Conservation (phyloP, 148 eudicot species). For the Beta vulgaris region DNA sequence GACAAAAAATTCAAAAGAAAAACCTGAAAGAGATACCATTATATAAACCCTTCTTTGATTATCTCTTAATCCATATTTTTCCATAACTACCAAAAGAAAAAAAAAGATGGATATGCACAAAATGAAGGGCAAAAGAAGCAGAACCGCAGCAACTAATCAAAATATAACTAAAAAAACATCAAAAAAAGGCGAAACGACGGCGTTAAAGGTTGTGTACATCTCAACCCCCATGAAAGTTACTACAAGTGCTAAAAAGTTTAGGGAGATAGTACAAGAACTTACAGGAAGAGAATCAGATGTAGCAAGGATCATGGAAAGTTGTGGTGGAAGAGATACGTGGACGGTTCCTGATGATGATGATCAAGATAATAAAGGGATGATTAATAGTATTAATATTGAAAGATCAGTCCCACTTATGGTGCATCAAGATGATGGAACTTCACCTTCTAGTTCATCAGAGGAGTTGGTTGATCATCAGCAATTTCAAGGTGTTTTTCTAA, state of each 20-base stretch:
- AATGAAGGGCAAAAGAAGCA: slow-evolving; percentile 6
- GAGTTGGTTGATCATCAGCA: slow-evolving; percentile 19
- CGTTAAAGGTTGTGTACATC: slow-evolving; percentile 50
- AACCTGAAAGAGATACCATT: neutral
- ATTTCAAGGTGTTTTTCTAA: slow-evolving; percentile 17
- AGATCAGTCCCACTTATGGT: slow-evolving; percentile 3
- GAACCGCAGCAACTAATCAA: neutral
- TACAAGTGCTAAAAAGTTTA: slow-evolving; percentile 44
- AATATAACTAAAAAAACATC: neutral
- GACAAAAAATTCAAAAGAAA: neutral
- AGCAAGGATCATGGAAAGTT: slow-evolving; percentile 33
- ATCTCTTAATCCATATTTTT: neutral
- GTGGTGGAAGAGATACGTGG: slow-evolving; percentile 16
- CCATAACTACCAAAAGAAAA: neutral
- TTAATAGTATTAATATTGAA: neutral
- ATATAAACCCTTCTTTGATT: slow-evolving; percentile 8
- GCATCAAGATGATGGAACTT: slow-evolving; percentile 19
- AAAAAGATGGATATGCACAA: slow-evolving; percentile 5
- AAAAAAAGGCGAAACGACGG: neutral
- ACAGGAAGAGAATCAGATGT: slow-evolving; percentile 54
- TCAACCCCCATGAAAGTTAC: slow-evolving; percentile 57
- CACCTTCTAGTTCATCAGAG: slow-evolving; percentile 31
- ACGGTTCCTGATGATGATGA: neutral
- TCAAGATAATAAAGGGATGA: neutral
- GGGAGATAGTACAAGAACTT: slow-evolving; percentile 49